phyloP scores from a whole-genome alignment of 2,329 filamentous ascomycete genomes.

The Chrysosphaeria jannelii region DNA sequence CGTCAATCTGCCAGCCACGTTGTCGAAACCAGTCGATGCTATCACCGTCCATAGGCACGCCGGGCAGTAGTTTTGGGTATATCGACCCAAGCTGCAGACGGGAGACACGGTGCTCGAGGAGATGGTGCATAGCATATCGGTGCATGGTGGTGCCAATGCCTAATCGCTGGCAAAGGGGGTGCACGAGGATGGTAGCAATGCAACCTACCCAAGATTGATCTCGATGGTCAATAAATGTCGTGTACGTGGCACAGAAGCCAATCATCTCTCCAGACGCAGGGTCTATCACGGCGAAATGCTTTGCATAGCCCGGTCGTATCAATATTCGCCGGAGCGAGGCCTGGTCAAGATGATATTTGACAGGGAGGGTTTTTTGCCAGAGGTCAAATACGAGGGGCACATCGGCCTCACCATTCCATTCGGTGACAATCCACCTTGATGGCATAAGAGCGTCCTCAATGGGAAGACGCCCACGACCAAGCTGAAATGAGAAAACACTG shows the following conservation, averaged over 20 bases:
- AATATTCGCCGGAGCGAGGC: constrained; percentile 16
- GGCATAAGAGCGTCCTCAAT: no score
- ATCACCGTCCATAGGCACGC: constrained; percentile 14
- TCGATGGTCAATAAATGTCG: constrained; percentile 22
- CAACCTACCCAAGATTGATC: constrained; percentile 23
- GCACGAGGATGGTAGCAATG: constrained; percentile 21
- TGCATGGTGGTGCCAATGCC: constrained; percentile 24
- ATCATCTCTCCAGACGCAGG: constrained; percentile 13
- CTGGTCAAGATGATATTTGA: constrained; percentile 15
- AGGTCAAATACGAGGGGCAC: constrained; percentile 13
- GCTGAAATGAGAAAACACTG: constrained; percentile 14
- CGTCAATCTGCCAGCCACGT: constrained; percentile 21
- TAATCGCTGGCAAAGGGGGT: constrained; percentile 13
- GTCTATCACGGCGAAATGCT: constrained; percentile 25
- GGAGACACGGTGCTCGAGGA: constrained; percentile 18
- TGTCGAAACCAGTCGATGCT: constrained; percentile 21
- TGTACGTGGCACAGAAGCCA: constrained; percentile 29
- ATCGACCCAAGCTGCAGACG: constrained; percentile 25
- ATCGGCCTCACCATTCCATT: constrained; percentile 12
- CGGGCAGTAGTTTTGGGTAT: constrained; percentile 26
- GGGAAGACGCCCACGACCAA: constrained; percentile 6
- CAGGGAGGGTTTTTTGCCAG: constrained; percentile 16
- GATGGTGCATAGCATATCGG: constrained; percentile 16
- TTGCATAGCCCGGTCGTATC: constrained; percentile 21
- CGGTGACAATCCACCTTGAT: constrained; percentile 13